Evolutionary conservation across 495 filamentous ascomycete genomes (phyloP).

Genomic region (Neurospora hispaniola): DNA sequence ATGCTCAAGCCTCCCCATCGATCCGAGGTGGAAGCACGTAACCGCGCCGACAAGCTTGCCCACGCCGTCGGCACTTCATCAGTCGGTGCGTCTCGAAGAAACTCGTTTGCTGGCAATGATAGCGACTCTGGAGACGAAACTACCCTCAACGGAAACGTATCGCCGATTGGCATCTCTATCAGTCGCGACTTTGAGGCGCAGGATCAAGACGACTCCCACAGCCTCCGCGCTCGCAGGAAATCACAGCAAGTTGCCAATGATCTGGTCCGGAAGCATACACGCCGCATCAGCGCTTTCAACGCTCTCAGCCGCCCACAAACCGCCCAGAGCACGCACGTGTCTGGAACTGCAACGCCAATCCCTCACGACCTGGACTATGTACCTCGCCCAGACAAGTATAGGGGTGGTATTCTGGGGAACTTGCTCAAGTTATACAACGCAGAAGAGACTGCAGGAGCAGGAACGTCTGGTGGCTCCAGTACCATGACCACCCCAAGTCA

Average conservation of each 20-base stretch:
- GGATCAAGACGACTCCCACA: not conserved
- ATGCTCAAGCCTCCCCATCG: conserved; percentile 2
- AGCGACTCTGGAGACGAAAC: conserved; percentile 3
- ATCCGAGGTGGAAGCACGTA: conserved; percentile 22
- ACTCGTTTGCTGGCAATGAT: conserved; percentile 15
- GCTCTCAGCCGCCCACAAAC: not conserved
- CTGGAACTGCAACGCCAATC: conserved; percentile 19
- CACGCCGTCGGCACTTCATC: conserved; percentile 24
- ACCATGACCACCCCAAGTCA: conserved; percentile 16
- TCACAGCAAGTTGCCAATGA: conserved; percentile 16
- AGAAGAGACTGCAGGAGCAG: conserved; percentile 10
- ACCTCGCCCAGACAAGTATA: conserved; percentile 57
- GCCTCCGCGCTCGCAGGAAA: conserved; percentile 8
- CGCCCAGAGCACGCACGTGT: not conserved
- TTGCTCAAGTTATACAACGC: conserved; percentile 65
- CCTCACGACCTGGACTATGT: conserved; percentile 51
- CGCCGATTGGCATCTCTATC: not conserved
- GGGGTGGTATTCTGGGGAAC: conserved; percentile 64
- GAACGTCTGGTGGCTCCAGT: conserved; percentile 11
- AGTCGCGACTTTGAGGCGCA: conserved; percentile 6
- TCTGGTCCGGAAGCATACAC: conserved; percentile 15
- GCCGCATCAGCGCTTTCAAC: conserved; percentile 10
- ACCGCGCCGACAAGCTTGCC: conserved; percentile 26
- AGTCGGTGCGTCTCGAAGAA: conserved; percentile 20
- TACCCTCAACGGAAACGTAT: not conserved